Base-by-base conservation (phyloP, 805 yeast genomes). In the Candida sanyiensis region DNA sequence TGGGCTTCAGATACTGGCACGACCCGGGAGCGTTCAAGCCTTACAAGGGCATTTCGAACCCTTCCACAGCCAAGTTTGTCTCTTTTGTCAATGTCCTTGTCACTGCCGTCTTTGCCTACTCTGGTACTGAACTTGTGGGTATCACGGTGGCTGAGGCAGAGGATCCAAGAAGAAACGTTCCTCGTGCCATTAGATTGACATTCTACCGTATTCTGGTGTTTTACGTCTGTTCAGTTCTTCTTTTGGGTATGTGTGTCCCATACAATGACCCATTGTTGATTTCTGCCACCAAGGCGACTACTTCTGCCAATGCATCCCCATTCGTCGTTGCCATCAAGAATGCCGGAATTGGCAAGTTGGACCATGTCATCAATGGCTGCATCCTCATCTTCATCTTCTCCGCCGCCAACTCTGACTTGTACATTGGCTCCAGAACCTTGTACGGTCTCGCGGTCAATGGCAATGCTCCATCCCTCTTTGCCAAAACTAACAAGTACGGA, bases 351-450 rank as follows among this genome's bases (percentile, higher is more conserved):
- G 64, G 59, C 28, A 85, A 77, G 28, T 64, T 86, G 46, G 88
- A 88, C 28, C 83, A 81, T 49, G 72, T 87, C 33, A 68, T 87
- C 53, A 87, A 87, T 57, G 90, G 81, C 3, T 79, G 85, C 58
- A 82, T 87, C 49, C 62, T 87, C 54, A 61, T 83, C 30, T 82
- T 84, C 48, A 88, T 85, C 43, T 73, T 84, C 56, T 82, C 90
- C 8, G 94, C 94, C 34, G 80, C 84, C 10, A 85, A 83, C 63
- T 80, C 89, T 2, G 88, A 80, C 61, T 67, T 84, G 53, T 83
- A 83, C 62, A 78, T 80, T 57, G 83, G 84, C 22, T 77, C 93
- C 19, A 73, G 95, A 70, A 77, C 83, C 12, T 62, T 81, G 19
- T 83, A 82, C 54, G 83, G 84, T 28, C 64, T 85, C 47, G 73